phyloP scores from a whole-genome alignment of 306 rosid species.

The cucumber (Cucumis sativus) region Cucumber_9930_V3 NC_026660.2:9034001-9034500 shows the following conservation, averaged over 20 bases:
- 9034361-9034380: conserved; percentile 63
- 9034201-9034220: conserved; percentile 84
- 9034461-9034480: conserved; percentile 35
- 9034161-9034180: conserved; percentile 95
- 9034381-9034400: conserved; percentile 76
- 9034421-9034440: conserved; percentile 31
- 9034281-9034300: conserved; percentile 38
- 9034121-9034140: conserved; percentile 36
- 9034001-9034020: conserved; percentile 14
- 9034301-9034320: conserved; percentile 71
- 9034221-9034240: conserved; percentile 72
- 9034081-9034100: not conserved
- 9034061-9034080: not conserved
- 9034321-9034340: conserved; percentile 70
- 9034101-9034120: conserved; percentile 37
- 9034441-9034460: conserved; percentile 75
- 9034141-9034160: conserved; percentile 56
- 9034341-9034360: conserved; percentile 78
- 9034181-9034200: conserved; percentile 68
- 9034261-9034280: conserved; percentile 51
- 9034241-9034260: conserved; percentile 38
- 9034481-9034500: conserved; percentile 28
- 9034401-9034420: conserved; percentile 53
- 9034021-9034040: not conserved
- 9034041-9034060: not conserved